phyloP scores from a whole-genome alignment of 768 basidiomycete genomes.

The Coprinellus micaceus region DNA sequence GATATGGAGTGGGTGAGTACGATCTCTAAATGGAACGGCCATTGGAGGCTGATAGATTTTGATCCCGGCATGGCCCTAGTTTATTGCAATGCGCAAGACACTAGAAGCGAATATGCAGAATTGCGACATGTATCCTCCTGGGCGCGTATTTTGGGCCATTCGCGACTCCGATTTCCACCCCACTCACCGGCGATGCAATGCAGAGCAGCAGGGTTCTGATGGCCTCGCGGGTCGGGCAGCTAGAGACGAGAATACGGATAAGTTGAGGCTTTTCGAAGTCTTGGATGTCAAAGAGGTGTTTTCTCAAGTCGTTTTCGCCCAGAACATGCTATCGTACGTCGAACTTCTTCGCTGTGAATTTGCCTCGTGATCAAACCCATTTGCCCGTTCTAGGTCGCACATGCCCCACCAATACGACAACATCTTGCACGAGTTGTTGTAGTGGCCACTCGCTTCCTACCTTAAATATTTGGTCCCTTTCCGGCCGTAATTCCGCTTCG shows the following conservation, averaged over 20 bases:
- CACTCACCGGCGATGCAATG: conserved; percentile 38
- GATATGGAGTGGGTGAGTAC: conserved; percentile 55
- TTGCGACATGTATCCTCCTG: conserved; percentile 71
- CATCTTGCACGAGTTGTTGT: conserved; percentile 67
- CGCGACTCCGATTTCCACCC: conserved; percentile 68
- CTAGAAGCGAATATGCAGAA: conserved; percentile 82
- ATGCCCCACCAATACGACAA: conserved; percentile 80
- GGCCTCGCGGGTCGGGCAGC: too few species aligned
- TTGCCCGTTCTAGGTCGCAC: conserved; percentile 48
- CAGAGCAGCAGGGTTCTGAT: too few species aligned
- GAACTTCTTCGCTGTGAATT: not conserved
- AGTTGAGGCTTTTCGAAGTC: conserved; percentile 74
- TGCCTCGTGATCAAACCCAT: conserved; percentile 4
- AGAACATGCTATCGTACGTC: conserved; percentile 72
- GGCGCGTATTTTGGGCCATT: conserved; percentile 75
- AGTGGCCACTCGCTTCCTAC: not conserved
- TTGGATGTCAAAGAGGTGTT: conserved; percentile 74
- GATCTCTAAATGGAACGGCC: too few species aligned
- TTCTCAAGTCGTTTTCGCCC: conserved; percentile 74
- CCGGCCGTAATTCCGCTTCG: too few species aligned
- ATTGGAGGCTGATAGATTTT: too few species aligned
- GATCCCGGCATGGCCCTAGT: too few species aligned
- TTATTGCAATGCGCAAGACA: conserved; percentile 76
- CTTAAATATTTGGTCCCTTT: too few species aligned
- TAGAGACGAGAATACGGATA: conserved; percentile 37